Evolutionary conservation across 108 stramenopile genomes (phyloP), one percentile per base, ranked within the genome.

Genomic region (Nitzschia sp.): DNA sequence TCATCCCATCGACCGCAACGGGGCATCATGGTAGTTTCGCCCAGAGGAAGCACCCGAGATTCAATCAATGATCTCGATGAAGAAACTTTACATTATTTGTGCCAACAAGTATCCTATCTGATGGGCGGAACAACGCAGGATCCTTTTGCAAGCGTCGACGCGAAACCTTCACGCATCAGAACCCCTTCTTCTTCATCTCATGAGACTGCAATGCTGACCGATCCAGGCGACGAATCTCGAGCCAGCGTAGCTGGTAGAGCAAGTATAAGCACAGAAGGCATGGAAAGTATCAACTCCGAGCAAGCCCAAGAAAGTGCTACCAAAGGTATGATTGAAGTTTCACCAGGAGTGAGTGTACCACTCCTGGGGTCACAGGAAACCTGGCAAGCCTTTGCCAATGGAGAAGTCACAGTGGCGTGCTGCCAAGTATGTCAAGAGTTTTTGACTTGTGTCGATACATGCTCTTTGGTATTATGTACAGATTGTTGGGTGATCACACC

Each of bases 401-500:
- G 46, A 15, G n/a, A 48, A 17, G 46, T 48, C 2, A 48, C 46
- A 48, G 17, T 48, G 46, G 17, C 17, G 6, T 15, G n/a, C n/a
- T 48, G 46, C 6, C 46, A 15, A 17, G 14, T 15, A 3, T 48
- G 46, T 48, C n/a, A 15, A 48, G 46, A 48, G 46, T 15, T 17
- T 6, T 17, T 48, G 46, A 48, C 46, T 5, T 48, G 46, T 6
- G 46, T 48, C 3, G 46, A 48, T 6, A 17, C 17, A 2, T 48
- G 46, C 17, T 48, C 46, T 7, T n/a, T 58, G 57, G 57, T 58
- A 6, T 2, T 58, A 17, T 58, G 57, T 19, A 39, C 37, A n/a
- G 57, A 58, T 19, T 58, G 57, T 37, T 58, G 57, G 57, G n/a
- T 58, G 3, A 17, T 34, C 7, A 29, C 38, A 11, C 57, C 57